Base-by-base conservation (phyloP, 306 rosid genomes). In the Ochetophila trinervis region DNA sequence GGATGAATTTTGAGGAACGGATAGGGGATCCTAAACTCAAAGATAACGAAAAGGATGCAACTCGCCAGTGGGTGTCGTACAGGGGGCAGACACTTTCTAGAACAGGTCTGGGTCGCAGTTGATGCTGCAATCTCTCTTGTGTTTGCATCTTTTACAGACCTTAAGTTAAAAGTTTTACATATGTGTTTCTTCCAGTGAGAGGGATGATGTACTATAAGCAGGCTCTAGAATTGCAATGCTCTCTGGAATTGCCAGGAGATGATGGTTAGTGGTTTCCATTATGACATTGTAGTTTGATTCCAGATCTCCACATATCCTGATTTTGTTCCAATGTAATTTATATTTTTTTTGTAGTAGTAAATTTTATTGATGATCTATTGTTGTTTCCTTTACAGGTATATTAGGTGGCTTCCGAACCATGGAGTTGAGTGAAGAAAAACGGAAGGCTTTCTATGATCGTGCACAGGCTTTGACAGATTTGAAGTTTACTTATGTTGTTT, bases 21-120 rank as follows among this genome's bases (percentile, higher is more conserved):
- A 23, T 77, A 48, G 5, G 35, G 47, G 83, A 80, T 30, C 27
- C 58, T 49, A 64, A 59, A 74, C 23, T 0, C 32, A 70, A 23
- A 2, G 60, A n/a, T 37, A 5, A 8, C 30, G 76, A 23, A 1
- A 73, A 68, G 58, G 75, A 85, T 4, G 70, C 16, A 73, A 71
- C 1, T 60, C 87, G 97, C 53, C 81, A 70, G 53, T 93, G 99
- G 99, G 99, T 88, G 65, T 93, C 99, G 77, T 90, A 73, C 77
- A 88, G 99, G 70, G 99, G 91, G 63, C 99, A 93, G 79, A 90
- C 99, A 72, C 96, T 93, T 62, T 86, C 76, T 80, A 86, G 97
- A 74, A 93, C 99, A 86, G 98, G 98, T 88, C 47, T 68, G 77
- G 71, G 79, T 78, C 54, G 45, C 67, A 24, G 19, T 54, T 37